A percentile compares a stretch with the other conserved stretches of the same genome.
phyloP scores from a whole-genome alignment of 1,139 yeast species.

The Hyphopichia wangnamkhiaoensis region DNA sequence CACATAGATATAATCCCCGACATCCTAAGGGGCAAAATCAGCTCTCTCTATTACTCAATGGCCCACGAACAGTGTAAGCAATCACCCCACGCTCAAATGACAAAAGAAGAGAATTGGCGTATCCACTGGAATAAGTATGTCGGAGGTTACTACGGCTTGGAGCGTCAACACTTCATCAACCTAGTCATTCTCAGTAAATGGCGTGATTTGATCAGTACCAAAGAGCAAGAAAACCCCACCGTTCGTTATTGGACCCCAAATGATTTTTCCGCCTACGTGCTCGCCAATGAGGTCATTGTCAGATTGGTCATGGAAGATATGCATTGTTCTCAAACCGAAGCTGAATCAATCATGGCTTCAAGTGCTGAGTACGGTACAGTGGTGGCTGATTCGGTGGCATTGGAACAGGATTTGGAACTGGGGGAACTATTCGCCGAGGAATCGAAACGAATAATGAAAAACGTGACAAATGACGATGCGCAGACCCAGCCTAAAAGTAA shows the following conservation, averaged over 20 bases:
- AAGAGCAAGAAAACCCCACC: slow-evolving; percentile 37
- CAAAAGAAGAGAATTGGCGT: slow-evolving; percentile 47
- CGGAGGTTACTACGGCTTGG: slow-evolving; percentile 66
- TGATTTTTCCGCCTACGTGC: slow-evolving; percentile 56
- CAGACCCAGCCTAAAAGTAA: slow-evolving; percentile 1
- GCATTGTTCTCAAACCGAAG: slow-evolving; percentile 34
- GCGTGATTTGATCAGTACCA: slow-evolving; percentile 24
- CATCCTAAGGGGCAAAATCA: slow-evolving; percentile 42
- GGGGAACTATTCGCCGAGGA: slow-evolving; percentile 18
- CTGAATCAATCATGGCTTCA: slow-evolving; percentile 44
- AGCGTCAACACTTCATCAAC: slow-evolving; percentile 55
- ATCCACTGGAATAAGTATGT: slow-evolving; percentile 48
- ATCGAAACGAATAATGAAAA: slow-evolving; percentile 14
- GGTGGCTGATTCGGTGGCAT: slow-evolving; percentile 41
- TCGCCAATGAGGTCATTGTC: slow-evolving; percentile 64
- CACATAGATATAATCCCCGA: slow-evolving; percentile 36
- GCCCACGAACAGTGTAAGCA: slow-evolving; percentile 42
- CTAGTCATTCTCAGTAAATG: slow-evolving; percentile 30
- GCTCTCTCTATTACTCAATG: slow-evolving; percentile 48
- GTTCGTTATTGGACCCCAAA: slow-evolving; percentile 61
- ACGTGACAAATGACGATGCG: slow-evolving; percentile 1
- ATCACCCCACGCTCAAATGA: slow-evolving; percentile 46
- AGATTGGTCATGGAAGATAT: slow-evolving; percentile 53
- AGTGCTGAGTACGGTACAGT: slow-evolving; percentile 60
- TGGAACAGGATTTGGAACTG: slow-evolving; percentile 29